phyloP scores from a whole-genome alignment of 768 basidiomycete species.

The Rhizopogon roseolus region DNA sequence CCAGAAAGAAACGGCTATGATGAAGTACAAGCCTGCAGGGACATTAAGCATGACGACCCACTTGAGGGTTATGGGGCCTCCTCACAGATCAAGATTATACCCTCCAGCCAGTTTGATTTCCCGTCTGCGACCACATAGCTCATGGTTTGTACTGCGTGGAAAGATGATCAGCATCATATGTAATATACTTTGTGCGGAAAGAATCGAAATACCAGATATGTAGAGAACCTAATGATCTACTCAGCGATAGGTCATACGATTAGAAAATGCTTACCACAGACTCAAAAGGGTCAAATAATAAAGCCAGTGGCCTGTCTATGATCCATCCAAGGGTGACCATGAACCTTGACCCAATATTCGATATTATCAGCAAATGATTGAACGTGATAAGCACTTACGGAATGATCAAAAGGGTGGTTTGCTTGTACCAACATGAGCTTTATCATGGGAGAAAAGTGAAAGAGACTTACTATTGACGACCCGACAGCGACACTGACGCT shows the following conservation, averaged over 20 bases:
- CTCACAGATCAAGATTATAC: slow-evolving; percentile 65
- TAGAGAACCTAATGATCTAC: slow-evolving; percentile 26
- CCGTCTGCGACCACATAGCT: slow-evolving; percentile 80
- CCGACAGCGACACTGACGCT: slow-evolving; percentile 84
- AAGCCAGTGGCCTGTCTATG: slow-evolving; percentile 70
- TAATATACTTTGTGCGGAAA: slow-evolving; percentile 21
- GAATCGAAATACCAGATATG: slow-evolving; percentile 27
- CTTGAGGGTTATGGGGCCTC: slow-evolving; percentile 4
- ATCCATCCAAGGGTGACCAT: slow-evolving; percentile 78
- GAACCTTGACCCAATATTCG: slow-evolving; percentile 37
- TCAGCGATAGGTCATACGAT: slow-evolving; percentile 5
- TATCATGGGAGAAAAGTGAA: not conserved
- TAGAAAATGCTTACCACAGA: slow-evolving; percentile 46
- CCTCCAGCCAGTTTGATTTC: slow-evolving; percentile 83
- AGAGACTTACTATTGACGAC: slow-evolving; percentile 58
- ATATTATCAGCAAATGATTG: not conserved
- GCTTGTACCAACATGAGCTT: slow-evolving; percentile 33
- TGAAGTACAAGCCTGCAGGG: slow-evolving; percentile 58
- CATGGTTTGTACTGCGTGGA: slow-evolving; percentile 67
- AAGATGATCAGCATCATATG: slow-evolving; percentile 1
- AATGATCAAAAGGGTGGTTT: slow-evolving; percentile 83
- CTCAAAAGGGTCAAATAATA: slow-evolving; percentile 89
- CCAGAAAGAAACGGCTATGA: slow-evolving; percentile 69
- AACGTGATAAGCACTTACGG: slow-evolving; percentile 43
- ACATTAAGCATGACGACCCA: slow-evolving; percentile 4